Evolutionary conservation across 495 filamentous ascomycete genomes (phyloP), one percentile per base, ranked within the genome.

Genomic region (Staphylotrichum tortipilum): DNA sequence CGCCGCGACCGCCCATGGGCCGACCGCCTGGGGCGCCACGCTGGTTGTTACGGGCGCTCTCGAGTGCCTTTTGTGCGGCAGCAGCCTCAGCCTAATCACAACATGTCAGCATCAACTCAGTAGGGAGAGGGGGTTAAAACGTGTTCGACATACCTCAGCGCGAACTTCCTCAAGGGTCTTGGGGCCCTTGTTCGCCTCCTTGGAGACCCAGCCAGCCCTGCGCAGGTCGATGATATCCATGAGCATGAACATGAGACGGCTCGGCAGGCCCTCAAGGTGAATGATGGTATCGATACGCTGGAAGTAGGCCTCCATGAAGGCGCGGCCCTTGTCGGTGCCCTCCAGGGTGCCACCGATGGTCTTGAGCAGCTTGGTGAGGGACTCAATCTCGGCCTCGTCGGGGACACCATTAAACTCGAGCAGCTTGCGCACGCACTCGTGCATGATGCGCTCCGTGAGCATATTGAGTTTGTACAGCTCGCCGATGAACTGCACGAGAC

Each of bases 401-500:
- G 92, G 92, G 52, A 87, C 67, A 49, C 89, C 94, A 57, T 90
- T 82, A 68, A 94, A 96, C 68, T 99, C 91, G 45, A 97, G 87
- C 45, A 97, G 76, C 69, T 95, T 95, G 75, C 86, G 83, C 11
- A 97, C 88, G 77, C 92, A 99, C 72, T 96, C 89, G 73, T 97
- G 94, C 92, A 99, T 98, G 73, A 98, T 97, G 68, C 89, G 88
- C 65, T 95, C 86, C 40, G 92, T 99, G 68, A 99, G 78, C 92
- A 99, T 99, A 59, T 83, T 81, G 53, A 98, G 80, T 76, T 97
- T 97, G 81, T 92, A 98, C 31, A 98, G 82, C 66, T 98, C 92
- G 72, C 92, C 92, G 67, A 99, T 99, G 73, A 99, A 97, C 69
- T 96, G 90, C 57, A 99, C 89, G 44, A 99, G 78, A 81, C 92